Evolutionary conservation across 768 basidiomycete species (phyloP).

Genomic region (Cystofilobasidium macerans): DNA sequence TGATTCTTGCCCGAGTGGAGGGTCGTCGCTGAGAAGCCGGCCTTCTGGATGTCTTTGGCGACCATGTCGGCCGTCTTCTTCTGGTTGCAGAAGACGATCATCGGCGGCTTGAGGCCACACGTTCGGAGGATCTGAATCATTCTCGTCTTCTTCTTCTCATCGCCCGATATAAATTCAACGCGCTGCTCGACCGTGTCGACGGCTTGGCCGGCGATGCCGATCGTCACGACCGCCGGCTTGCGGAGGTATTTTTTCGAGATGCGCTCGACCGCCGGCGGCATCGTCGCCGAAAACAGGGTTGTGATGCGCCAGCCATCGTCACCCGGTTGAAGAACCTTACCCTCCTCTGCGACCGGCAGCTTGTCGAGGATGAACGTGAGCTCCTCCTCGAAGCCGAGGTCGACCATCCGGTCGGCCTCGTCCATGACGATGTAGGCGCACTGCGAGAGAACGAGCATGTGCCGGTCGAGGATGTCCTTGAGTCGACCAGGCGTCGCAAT

Average conservation of each 20-base stretch:
- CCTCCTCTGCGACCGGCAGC: slow-evolving; percentile 56
- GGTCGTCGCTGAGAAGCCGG: slow-evolving; percentile 79
- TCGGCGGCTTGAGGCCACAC: slow-evolving; percentile 69
- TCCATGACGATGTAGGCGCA: slow-evolving; percentile 99
- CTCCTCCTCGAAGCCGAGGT: slow-evolving; percentile 90
- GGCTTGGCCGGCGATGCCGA: slow-evolving; percentile 93
- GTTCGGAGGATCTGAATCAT: slow-evolving; percentile 88
- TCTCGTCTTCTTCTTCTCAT: slow-evolving; percentile 94
- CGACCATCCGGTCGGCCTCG: slow-evolving; percentile 98
- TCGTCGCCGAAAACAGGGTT: slow-evolving; percentile 69
- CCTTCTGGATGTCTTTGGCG: slow-evolving; percentile 81
- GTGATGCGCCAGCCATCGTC: slow-evolving; percentile 52
- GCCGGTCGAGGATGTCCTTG: slow-evolving; percentile 92
- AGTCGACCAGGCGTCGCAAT: slow-evolving; percentile 98
- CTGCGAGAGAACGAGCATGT: slow-evolving; percentile 87
- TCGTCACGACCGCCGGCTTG: slow-evolving; percentile 88
- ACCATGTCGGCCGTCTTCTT: slow-evolving; percentile 99
- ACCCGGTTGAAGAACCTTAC: slow-evolving; percentile 51
- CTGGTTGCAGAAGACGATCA: slow-evolving; percentile 98
- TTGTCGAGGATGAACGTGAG: slow-evolving; percentile 89
- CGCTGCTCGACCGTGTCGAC: slow-evolving; percentile 96
- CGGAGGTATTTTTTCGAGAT: slow-evolving; percentile 86
- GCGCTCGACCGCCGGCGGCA: slow-evolving; percentile 43
- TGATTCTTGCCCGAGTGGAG: slow-evolving; percentile 96
- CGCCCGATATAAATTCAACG: slow-evolving; percentile 82